Percentiles rank a stretch among this genome's conserved stretches.
These are phyloP conservation scores for Moricandia arvensis DNA, from an alignment of 345 rosid species.

Conservation along the genomic window DNA sequence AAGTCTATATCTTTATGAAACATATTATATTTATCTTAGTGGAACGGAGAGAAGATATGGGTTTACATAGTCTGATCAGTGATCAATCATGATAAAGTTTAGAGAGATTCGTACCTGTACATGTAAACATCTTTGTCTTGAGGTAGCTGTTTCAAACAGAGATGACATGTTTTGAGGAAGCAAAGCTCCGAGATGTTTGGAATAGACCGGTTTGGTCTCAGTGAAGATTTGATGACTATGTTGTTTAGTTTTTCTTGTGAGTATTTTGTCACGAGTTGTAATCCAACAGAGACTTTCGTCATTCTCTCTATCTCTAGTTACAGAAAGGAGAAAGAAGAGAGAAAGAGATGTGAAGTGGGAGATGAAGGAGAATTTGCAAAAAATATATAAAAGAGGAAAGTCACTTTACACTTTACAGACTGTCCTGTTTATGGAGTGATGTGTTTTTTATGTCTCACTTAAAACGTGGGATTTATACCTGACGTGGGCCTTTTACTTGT, in stretches of 20 bases:
- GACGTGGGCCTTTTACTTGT: constrained; percentile 12
- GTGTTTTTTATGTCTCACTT: constrained; percentile 22
- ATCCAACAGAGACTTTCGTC: constrained; percentile 47
- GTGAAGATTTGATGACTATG: constrained; percentile 46
- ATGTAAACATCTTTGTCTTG: constrained; percentile 71
- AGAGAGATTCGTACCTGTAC: constrained; percentile 56
- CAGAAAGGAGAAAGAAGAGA: neutral
- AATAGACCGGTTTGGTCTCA: constrained; percentile 29
- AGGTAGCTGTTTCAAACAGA: constrained; percentile 52
- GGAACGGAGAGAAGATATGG: too few relatives aligned
- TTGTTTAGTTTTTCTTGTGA: constrained; percentile 37
- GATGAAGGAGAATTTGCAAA: neutral
- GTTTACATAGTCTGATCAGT: neutral
- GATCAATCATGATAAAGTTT: neutral
- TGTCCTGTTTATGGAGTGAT: neutral
- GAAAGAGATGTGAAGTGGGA: constrained; percentile 20
- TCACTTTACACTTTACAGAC: constrained; percentile 12
- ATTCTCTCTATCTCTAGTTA: constrained; percentile 1
- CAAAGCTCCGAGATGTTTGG: constrained; percentile 34
- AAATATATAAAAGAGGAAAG: constrained; percentile 22
- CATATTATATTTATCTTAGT: too few relatives aligned
- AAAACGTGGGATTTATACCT: constrained; percentile 15
- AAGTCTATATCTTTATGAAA: too few relatives aligned
- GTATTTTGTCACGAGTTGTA: constrained; percentile 46
- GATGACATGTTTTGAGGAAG: constrained; percentile 57